Base-by-base conservation (phyloP, 139 green algal genomes). In the Edaphochlamys debaryana region DNA sequence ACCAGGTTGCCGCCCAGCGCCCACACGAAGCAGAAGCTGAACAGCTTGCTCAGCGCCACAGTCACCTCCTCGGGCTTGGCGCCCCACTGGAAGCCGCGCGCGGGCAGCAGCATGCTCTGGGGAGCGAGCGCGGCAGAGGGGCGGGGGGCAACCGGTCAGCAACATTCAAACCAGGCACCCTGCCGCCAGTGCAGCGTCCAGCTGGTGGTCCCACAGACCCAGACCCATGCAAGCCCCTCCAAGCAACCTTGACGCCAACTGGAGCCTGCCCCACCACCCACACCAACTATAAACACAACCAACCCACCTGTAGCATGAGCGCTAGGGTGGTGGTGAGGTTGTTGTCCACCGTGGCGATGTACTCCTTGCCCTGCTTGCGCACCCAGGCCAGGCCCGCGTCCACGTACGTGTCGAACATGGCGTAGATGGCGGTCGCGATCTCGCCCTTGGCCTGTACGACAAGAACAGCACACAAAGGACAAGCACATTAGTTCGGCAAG, bases 21-120 rank as follows among this genome's bases (percentile, higher is more conserved):
- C 93, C 93, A 97, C 25, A 95, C 85, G 75, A 90, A 94, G 34
- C 87, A 82, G 86, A 95, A 97, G 27, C 79, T 82, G 86, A 96
- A 97, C 50, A 94, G 58, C n/a, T 88, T 87, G 56, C 32, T 34
- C 23, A 97, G 41, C 37, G 79, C 68, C 17, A 71, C 52, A 68
- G 83, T 69, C 5, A 77, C 27, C 68, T 86, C 45, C 56, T 86
- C 80, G 8, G 70, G 50, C 67, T 85, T 86, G 50, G 45, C 56
- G 30, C 25, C 23, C 45, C 82, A 89, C 23, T 87, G 72, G 70
- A 91, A 88, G 80, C 87, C 87, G 32, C 80, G 68, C 3, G 50
- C 45, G 0, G 74, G 73, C 20, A 60, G 25, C 78, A 92, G 36
- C 70, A 92, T 45, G 58, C 67, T 79, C 70, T 88, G 71, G 7